phyloP scores from a whole-genome alignment of 2,329 filamentous ascomycete species.

The Venturiaceae sp. region DNA sequence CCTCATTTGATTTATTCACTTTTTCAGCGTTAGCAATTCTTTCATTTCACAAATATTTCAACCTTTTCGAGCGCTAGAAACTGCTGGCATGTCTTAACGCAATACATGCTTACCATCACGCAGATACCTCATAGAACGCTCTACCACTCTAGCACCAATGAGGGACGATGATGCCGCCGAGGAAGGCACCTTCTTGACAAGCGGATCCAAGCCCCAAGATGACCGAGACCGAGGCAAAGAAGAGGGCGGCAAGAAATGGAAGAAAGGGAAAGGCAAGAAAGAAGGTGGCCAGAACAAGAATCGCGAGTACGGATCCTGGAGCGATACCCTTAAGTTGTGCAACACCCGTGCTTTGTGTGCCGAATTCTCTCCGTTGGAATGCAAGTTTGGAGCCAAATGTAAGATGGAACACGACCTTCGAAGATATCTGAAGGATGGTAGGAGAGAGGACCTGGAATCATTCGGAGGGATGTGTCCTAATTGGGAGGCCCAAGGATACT shows the following conservation, averaged over 20 bases:
- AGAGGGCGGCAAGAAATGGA: constrained; percentile 19
- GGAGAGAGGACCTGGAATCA: constrained; percentile 53
- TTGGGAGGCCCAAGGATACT: constrained; percentile 66
- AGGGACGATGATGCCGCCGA: constrained; percentile 25
- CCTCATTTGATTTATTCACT: too few relatives aligned
- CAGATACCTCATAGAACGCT: constrained; percentile 19
- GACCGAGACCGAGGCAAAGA: neutral
- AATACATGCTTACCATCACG: neutral
- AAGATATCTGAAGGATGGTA: constrained; percentile 73
- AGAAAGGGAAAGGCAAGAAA: constrained; percentile 42
- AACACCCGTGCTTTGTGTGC: constrained; percentile 58
- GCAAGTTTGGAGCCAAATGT: constrained; percentile 72
- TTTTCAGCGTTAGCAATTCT: too few relatives aligned
- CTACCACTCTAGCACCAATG: neutral
- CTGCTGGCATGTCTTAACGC: neutral
- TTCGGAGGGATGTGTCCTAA: constrained; percentile 74
- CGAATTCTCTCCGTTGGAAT: constrained; percentile 72
- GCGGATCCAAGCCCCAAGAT: neutral
- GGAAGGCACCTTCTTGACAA: neutral
- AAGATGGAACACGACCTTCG: constrained; percentile 76
- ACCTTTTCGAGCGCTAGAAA: neutral
- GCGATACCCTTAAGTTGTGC: constrained; percentile 70
- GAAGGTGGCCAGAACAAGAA: constrained; percentile 71
- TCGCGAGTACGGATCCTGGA: constrained; percentile 70
- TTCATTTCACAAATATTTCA: too few relatives aligned